These are phyloP conservation scores for Chlamydomonas sp. DNA, from an alignment of 139 green algal genomes.

Conservation along the genomic window DNA sequence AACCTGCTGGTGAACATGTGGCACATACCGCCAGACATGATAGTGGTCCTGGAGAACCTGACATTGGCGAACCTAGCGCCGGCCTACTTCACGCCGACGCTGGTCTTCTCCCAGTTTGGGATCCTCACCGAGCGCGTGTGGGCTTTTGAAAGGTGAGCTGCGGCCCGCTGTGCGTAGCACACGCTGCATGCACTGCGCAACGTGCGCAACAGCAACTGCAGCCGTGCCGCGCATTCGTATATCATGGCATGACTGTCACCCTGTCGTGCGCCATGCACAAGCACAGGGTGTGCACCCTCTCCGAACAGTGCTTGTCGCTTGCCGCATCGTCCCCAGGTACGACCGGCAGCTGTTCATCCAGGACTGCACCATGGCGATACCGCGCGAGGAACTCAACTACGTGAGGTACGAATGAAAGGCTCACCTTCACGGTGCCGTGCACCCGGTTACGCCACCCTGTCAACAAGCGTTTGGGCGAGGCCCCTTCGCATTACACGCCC, in stretches of 20 bases:
- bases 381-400: neutral
- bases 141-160: slow-evolving; percentile 12
- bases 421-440: too few species aligned
- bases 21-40: neutral
- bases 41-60: neutral
- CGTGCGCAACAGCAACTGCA: too few species aligned
- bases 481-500: too few species aligned
- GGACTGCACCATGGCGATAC: neutral
- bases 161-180: too few species aligned
- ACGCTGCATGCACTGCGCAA: neutral
- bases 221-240: too few species aligned
- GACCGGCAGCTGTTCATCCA: neutral
- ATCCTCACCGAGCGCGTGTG: slow-evolving; percentile 15
- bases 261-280: too few species aligned
- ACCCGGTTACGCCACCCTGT: too few species aligned
- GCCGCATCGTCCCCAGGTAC: neutral
- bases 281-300: too few species aligned
- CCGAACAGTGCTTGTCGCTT: too few species aligned
- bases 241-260: too few species aligned
- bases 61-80: slow-evolving; percentile 13
- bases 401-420: neutral
- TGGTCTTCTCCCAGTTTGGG: neutral
- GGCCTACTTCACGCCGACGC: neutral
- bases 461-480: too few species aligned
- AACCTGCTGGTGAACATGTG: neutral